Evolutionary conservation across 495 filamentous ascomycete species (phyloP), one percentile per base, ranked within the genome.

Genomic region (Rhizodiscina lignyota): DNA sequence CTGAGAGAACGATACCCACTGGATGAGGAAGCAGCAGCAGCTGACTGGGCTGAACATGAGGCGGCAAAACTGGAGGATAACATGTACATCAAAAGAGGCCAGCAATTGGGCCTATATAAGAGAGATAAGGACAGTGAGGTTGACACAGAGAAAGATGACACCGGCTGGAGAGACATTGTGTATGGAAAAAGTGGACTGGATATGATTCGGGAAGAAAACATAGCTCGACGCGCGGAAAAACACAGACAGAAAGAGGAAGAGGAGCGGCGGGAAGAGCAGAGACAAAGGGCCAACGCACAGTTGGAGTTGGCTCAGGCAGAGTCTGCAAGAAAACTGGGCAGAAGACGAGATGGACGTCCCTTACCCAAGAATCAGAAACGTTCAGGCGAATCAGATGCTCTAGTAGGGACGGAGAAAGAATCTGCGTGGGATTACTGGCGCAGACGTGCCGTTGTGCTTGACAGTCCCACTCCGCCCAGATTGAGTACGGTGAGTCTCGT

Each of bases 1-100:
- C 64, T 94, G 5, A 74, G 85, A 18, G 49, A 53, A 16, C 62
- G 67, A 19, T 67, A 78, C 22, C 74, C 78, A 0, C 56, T 92
- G 4, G 81, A 94, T 38, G 85, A 94, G 49, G 66, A 86, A 40
- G 67, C 62, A 4, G 68, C 68, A 0, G 70, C 73, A 4, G 39
- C 83, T 21, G 62, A 59, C 2, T 72, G 70, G 29, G 57, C 80
- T 21, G 78, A 81, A 41, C 58, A 55, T 27, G 73, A 76, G 47
- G 60, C 21, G 33, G 30, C 28, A 32, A 39, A 37, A 38, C 24
- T 40, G 53, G 63, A 36, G 24, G 47, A 62, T 24, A 18, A 36
- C 4, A 4, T n/a, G 12, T 4, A 36, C 11, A 11, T 64, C 18
- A 56, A 60, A 3, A 56, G 62, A 17, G 62, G 56, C 5, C 56